Percentiles rank a stretch among this genome's conserved stretches.
phyloP scores from a whole-genome alignment of 1,139 yeast genomes.

The Debaryomyces coudertii region DNA sequence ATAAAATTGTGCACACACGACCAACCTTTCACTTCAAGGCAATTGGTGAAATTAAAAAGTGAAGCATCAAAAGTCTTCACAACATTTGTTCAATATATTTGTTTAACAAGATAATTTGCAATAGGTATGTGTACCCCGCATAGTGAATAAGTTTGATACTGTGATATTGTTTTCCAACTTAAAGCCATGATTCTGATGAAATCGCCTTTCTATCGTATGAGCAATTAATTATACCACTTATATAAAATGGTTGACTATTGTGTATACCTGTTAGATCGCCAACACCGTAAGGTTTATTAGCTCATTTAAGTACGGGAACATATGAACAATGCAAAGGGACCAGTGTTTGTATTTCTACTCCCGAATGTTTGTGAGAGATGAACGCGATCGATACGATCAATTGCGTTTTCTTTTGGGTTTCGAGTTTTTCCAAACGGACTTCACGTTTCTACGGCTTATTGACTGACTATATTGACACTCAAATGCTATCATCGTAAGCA shows the following conservation, averaged over 20 bases:
- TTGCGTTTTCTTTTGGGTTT: neutral
- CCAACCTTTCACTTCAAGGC: neutral
- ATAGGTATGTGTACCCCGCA: conserved; percentile 1
- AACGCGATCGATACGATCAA: neutral
- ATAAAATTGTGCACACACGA: neutral
- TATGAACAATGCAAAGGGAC: neutral
- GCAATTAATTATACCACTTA: conserved; percentile 8
- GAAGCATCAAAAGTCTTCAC: neutral
- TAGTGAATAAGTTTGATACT: neutral
- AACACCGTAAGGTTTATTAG: neutral
- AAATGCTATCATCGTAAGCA: neutral
- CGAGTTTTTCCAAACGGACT: neutral
- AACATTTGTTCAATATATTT: neutral
- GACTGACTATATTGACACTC: neutral
- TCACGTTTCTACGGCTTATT: neutral
- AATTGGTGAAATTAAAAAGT: neutral
- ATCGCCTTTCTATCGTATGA: neutral
- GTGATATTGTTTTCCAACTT: neutral
- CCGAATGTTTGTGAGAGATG: neutral
- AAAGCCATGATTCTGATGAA: neutral
- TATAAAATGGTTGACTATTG: conserved; percentile 1
- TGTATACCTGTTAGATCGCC: neutral
- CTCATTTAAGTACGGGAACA: neutral
- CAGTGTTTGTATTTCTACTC: neutral
- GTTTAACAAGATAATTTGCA: conserved; percentile 2